Evolutionary conservation across 1,139 yeast species (phyloP).

Genomic region (Candida sanyaensis): DNA sequence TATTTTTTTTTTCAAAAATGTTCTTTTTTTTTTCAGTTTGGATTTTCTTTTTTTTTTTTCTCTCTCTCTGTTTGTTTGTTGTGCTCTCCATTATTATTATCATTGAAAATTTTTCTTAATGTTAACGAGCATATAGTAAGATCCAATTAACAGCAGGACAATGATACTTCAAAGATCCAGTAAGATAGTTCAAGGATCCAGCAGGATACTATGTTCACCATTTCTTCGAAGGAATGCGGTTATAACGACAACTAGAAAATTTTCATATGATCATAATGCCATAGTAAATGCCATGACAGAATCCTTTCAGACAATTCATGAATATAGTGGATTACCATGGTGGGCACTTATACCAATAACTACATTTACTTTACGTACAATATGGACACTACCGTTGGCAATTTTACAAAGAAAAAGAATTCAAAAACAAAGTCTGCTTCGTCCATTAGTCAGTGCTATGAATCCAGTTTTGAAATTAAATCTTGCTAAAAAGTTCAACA

Average conservation of each 20-base stretch:
- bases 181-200: no score
- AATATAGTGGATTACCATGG: conserved; percentile 74
- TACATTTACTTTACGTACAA: conserved; percentile 64
- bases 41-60: conserved; percentile 2
- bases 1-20: neutral
- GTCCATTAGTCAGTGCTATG: conserved; percentile 72
- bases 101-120: neutral
- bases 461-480: conserved; percentile 74
- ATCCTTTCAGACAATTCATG: conserved; percentile 50
- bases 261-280: conserved; percentile 16
- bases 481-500: conserved; percentile 57
- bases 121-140: neutral
- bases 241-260: conserved; percentile 8
- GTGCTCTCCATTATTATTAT: neutral
- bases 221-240: neutral
- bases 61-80: neutral
- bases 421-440: conserved; percentile 66
- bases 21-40: neutral
- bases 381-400: conserved; percentile 78
- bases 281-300: conserved; percentile 40
- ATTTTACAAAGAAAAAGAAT: conserved; percentile 67
- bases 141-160: neutral
- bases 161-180: neutral
- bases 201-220: neutral
- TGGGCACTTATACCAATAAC: conserved; percentile 75